Percentiles rank a stretch among this genome's conserved stretches.
Conservation (phyloP, 148 eudicot genomes). For the Vaccinium vitisidaea region DNA sequence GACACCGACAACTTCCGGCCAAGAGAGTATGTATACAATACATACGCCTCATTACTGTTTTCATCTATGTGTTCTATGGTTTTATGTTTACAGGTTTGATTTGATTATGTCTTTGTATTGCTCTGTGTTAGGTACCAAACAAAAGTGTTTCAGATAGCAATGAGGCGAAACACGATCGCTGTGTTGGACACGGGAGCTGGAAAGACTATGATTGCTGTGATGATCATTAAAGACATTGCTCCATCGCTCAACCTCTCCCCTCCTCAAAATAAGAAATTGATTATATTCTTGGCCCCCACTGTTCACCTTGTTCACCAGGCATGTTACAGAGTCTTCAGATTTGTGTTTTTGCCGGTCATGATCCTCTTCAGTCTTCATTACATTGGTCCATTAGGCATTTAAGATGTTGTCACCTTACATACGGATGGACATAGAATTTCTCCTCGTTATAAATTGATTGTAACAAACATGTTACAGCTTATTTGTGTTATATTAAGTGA, state of each 20-base stretch:
- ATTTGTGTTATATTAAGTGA: neutral
- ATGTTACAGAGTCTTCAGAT: neutral
- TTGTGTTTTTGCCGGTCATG: neutral
- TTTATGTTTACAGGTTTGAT: neutral
- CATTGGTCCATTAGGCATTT: neutral
- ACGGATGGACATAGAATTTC: neutral
- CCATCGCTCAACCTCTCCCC: slow-evolving; percentile 16
- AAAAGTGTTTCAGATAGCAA: slow-evolving; percentile 48
- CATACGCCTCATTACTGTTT: neutral
- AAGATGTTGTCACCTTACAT: neutral
- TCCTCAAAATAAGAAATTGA: slow-evolving; percentile 27
- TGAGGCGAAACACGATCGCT: slow-evolving; percentile 51
- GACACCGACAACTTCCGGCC: slow-evolving; percentile 13
- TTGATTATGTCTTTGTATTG: neutral
- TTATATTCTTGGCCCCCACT: slow-evolving; percentile 58
- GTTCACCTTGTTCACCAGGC: slow-evolving; percentile 65
- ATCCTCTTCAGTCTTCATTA: neutral
- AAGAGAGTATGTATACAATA: slow-evolving; percentile 14
- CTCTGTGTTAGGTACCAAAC: slow-evolving; percentile 35
- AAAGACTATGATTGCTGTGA: slow-evolving; percentile 44
- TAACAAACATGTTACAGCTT: neutral
- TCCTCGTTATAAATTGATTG: neutral
- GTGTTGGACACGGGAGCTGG: slow-evolving; percentile 49
- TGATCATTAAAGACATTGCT: slow-evolving; percentile 51
- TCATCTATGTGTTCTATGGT: neutral